Base-by-base conservation (phyloP, 495 filamentous ascomycete genomes). In the Penicillium cataractarum region DNA sequence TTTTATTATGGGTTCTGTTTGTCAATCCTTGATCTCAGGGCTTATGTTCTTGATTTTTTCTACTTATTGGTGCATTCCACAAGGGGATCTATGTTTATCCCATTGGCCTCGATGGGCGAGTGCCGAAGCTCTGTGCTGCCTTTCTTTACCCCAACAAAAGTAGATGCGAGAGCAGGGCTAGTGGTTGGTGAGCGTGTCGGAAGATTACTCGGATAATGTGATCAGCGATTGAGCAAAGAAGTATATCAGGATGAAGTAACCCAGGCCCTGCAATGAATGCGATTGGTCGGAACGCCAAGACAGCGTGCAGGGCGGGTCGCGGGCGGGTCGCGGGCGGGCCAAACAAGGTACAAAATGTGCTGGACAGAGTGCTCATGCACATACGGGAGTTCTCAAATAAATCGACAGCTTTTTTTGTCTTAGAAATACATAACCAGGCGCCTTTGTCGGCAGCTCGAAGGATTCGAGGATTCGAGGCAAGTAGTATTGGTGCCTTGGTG, bases 141-240 rank as follows among this genome's bases (percentile, higher is more conserved):
- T 27, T 29, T 13, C 8, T 50, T 19, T 19, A 2, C 24, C 26
- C 55, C 37, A 56, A 29, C n/a, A 57, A 29, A 21, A 19, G n/a
- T 10, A 13, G 22, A 19, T 22, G 22, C 13, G 46, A 33, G 21
- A 31, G 6, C 12, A 29, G 12, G 17, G 35, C 31, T 21, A 35
- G 12, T 32, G 29, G 19, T 12, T 33, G 7, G n/a, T 10, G 19
- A 37, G 32, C 21, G 26, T 13, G 6, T 56, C 48, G 54, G 54
- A 53, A 37, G 3, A 62, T 57, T 57, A 32, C 24, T 53, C 46
- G 55, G 53, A 50, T 13, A 46, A 32, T n/a, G 50, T 42, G 50
- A 19, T 46, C 46, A 26, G 26, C 24, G 12, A 35, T 2, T 2
- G 37, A 33, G 29, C 1, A 33, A 3, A 8, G 19, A 22, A 29